Percentiles rank a stretch among this genome's conserved stretches.
phyloP scores from a whole-genome alignment of 352 stramenopile species.

The Globisporangium iwayamae region DNA sequence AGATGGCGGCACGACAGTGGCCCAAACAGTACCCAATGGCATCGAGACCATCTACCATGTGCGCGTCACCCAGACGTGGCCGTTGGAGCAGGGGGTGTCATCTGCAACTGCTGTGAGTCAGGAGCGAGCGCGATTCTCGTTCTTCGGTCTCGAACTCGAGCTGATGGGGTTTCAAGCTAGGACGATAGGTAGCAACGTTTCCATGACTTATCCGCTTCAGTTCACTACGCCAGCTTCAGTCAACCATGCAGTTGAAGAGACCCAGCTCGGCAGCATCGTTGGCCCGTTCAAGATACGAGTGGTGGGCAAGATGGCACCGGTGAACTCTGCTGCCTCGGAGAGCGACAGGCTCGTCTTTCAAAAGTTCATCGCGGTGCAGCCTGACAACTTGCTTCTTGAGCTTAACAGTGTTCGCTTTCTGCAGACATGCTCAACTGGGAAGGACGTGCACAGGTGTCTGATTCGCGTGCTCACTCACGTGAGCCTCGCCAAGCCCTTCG shows the following conservation, averaged over 20 bases:
- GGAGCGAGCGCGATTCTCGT: constrained; percentile 18
- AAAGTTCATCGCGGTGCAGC: constrained; percentile 33
- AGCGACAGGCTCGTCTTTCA: constrained; percentile 32
- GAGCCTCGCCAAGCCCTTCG: constrained; percentile 39
- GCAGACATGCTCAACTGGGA: constrained; percentile 17
- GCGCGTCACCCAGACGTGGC: constrained; percentile 31
- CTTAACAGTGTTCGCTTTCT: constrained; percentile 50
- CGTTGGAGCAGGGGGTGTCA: background rate
- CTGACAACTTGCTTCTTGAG: constrained; percentile 36
- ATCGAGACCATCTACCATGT: constrained; percentile 34
- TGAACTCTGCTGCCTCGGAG: background rate
- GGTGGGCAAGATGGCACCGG: constrained; percentile 20
- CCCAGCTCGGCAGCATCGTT: constrained; percentile 17
- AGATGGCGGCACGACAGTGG: background rate
- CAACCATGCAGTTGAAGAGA: background rate
- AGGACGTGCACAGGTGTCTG: constrained; percentile 31
- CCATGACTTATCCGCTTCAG: background rate
- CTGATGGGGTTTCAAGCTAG: constrained; percentile 20
- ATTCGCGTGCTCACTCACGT: constrained; percentile 23
- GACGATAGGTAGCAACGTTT: background rate
- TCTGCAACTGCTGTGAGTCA: background rate
- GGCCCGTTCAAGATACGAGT: constrained; percentile 34
- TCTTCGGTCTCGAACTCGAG: constrained; percentile 46
- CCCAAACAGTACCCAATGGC: background rate
- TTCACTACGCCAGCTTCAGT: background rate